A percentile compares a stretch with the other conserved stretches of the same genome.
Conservation (phyloP, 164 flowering plant genomes). For the Vitis rupestris region DNA sequence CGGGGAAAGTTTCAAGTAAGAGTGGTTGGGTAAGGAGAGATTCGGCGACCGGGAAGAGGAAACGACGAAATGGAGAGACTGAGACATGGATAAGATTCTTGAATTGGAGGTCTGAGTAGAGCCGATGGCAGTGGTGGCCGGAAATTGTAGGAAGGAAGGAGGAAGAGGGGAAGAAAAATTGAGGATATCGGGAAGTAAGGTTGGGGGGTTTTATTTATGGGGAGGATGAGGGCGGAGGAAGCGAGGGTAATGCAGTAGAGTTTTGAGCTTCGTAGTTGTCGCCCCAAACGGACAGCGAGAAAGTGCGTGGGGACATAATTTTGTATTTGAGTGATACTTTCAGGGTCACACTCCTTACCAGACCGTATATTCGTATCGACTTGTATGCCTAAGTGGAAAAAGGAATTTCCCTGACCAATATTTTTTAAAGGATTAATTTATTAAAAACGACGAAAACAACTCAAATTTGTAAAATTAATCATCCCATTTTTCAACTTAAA, state of each 20-base stretch:
- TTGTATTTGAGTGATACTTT: neutral
- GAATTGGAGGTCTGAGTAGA: too few relatives aligned
- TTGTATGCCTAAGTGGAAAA: too few relatives aligned
- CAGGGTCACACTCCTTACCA: too few relatives aligned
- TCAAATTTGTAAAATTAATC: too few relatives aligned
- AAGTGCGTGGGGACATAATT: neutral
- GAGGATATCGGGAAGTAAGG: neutral
- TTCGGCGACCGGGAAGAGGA: conserved; percentile 20
- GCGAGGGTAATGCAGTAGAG: neutral
- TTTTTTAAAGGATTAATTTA: too few relatives aligned
- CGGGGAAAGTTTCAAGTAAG: conserved; percentile 11
- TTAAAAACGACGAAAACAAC: too few relatives aligned
- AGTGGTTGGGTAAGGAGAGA: conserved; percentile 17
- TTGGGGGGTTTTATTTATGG: neutral
- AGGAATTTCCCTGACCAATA: too few relatives aligned
- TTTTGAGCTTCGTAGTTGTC: conserved; percentile 1
- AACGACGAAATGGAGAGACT: conserved; percentile 11
- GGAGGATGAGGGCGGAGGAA: neutral
- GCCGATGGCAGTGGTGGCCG: neutral
- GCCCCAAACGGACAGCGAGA: neutral
- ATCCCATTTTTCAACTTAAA: too few relatives aligned
- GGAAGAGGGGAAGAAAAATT: too few relatives aligned
- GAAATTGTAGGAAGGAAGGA: neutral
- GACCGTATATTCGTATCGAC: too few relatives aligned
- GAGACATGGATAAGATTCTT: conserved; percentile 13